Conservation (phyloP, 768 basidiomycete genomes). For the Termitomyces sp. region DNA sequence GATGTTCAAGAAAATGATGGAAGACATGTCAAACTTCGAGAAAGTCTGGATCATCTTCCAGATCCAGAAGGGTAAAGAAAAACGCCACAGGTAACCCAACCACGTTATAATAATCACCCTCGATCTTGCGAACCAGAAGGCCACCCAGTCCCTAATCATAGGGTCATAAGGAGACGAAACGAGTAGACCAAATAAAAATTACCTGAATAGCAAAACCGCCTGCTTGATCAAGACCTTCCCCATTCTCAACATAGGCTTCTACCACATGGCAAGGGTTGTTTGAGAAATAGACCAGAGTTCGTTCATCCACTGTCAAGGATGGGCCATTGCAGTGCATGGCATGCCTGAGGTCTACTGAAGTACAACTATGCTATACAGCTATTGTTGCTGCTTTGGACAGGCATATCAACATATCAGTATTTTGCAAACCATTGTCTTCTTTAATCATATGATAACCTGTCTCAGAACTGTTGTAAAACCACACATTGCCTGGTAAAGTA, state of each 20-base stretch:
- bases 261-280: constrained; percentile 56
- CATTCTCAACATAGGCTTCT: constrained; percentile 77
- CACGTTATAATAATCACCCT: constrained; percentile 87
- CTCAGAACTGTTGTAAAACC: too few species aligned
- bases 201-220: constrained; percentile 96
- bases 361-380: too few species aligned
- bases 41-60: constrained; percentile 76
- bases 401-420: too few species aligned
- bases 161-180: neutral
- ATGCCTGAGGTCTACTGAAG: too few species aligned
- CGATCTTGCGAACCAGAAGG: constrained; percentile 74
- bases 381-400: too few species aligned
- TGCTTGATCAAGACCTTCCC: constrained; percentile 83
- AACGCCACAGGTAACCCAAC: constrained; percentile 90
- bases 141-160: constrained; percentile 67
- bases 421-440: too few species aligned
- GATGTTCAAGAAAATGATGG: neutral
- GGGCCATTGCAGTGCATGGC: too few species aligned
- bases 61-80: constrained; percentile 69
- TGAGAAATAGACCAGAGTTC: constrained; percentile 71
- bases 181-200: constrained; percentile 9
- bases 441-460: too few species aligned
- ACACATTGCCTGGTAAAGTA: too few species aligned
- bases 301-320: too few species aligned
- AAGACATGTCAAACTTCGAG: constrained; percentile 32